Evolutionary conservation across 2,329 filamentous ascomycete species (phyloP).

Genomic region (Aspergillus sp.): DNA sequence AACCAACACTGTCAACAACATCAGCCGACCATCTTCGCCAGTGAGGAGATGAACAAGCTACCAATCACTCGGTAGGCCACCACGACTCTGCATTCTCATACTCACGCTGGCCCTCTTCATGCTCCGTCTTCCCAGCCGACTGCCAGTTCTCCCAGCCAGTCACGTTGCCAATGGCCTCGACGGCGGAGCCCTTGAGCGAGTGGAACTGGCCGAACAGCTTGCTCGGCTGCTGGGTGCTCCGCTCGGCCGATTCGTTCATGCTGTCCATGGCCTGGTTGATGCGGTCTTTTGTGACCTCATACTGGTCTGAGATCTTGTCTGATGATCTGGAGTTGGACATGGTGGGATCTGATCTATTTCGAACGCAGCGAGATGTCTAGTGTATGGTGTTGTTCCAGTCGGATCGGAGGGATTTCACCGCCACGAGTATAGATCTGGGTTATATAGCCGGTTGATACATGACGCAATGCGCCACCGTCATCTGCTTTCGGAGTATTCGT

Average conservation of each 20-base stretch:
- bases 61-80: slow-evolving; percentile 1
- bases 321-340: not conserved
- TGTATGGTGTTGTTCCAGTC: not conserved
- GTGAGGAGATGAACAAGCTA: too few species aligned
- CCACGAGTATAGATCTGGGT: too few species aligned
- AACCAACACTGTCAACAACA: too few species aligned
- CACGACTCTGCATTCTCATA: not conserved
- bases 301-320: slow-evolving; percentile 2
- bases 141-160: not conserved
- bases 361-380: not conserved
- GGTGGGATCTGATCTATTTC: not conserved
- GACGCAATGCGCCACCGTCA: not conserved
- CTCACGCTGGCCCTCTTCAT: slow-evolving; percentile 2
- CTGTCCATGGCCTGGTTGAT: not conserved
- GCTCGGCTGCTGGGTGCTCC: not conserved
- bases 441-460: not conserved
- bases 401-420: not conserved
- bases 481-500: not conserved
- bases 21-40: too few species aligned
- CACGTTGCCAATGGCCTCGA: not conserved
- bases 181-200: not conserved
- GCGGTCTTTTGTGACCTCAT: not conserved
- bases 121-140: not conserved
- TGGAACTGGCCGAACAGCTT: slow-evolving; percentile 3
- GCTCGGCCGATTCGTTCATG: not conserved